Evolutionary conservation across 371 early-diverging fungal genomes (phyloP), one percentile per base, ranked within the genome.

Genomic region (Actinomortierella ambigua): DNA sequence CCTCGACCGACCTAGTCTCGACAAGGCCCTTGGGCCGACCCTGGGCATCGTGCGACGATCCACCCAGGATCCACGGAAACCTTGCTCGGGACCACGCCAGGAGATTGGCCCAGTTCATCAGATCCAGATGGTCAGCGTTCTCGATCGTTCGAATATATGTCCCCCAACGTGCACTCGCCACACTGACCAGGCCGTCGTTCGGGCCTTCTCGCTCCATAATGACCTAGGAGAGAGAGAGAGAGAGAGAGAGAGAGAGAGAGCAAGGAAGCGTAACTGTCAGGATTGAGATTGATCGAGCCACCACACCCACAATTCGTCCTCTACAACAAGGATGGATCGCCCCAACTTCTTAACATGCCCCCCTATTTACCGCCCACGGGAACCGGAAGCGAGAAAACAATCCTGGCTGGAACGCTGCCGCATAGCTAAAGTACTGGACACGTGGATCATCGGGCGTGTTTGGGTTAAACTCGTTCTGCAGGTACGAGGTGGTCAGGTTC

Each of bases 101-200:
- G 1, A 68, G 61, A 26, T 73, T 73, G 24, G 63, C 64, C 75
- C 75, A 73, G 54, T 73, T 73, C 75, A 67, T 90, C 50, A 96
- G 79, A 75, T 91, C 93, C 88, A 91, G 94, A 69, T 96, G 95
- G 61, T 93, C 90, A n/a, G 91, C 90, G 53, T 73, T 67, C 23
- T 87, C 77, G 26, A 95, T 83, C 14, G 90, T 89, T 24, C 88
- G 87, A 39, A 94, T 65, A 65, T 92, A 93, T 48, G 82, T 79
- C 11, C 97, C 97, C 95, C 95, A 97, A 59, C 82, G 78, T 4
- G 96, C 94, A 58, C 88, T 87, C 23, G 85, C 69, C 23, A 94
- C 69, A 41, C 88, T 86, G 17, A 97, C 97, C 27, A 97, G 75
- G 20, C 97, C 97, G 75, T 97, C 97, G 71, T 97, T 97, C 0